Base-by-base conservation (phyloP, 1,139 yeast species). In the Casaregolazyma suthepensis region DNA sequence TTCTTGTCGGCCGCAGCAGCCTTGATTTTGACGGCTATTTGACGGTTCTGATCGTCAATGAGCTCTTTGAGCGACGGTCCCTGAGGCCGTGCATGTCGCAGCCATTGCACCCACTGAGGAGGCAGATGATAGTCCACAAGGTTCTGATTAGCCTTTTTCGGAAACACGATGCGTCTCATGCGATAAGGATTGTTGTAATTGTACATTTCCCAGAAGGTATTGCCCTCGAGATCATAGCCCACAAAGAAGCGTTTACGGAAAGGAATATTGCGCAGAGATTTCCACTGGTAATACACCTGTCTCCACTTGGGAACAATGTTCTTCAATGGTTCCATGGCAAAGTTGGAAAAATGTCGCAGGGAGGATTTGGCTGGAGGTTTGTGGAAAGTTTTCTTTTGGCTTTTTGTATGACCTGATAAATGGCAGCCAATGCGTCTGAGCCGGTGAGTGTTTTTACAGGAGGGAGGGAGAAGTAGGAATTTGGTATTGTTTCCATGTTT, bases 41-140 rank as follows among this genome's bases (percentile, higher is more conserved):
- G 82, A 48, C 96, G 74, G 19, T 72, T 61, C 61, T 80, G 75
- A 60, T 87, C 95, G 2, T 71, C 71, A 3, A 77, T 58, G 47
- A 87, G 74, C 59, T 87, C 95, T 47, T 77, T 75, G 38, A 87
- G 63, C 0, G 82, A 74, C 0, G 96, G 96, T 1, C 83, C 75
- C 1, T 70, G 64, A 1, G 74, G 69, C 51, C 95, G 74, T 1
- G 88, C 82, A 61, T 81, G 74, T 51, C 94, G 69, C 22, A 88
- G 73, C 96, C 96, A 87, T 65, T 85, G 91, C 45, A 80, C 71
- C 95, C 96, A 87, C 63, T 83, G 91, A 1, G 93, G 79, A 6
- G 75, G 74, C n/a, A 76, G 66, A 56, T 72, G 69, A 57, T 74
- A 73, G 52, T 75, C 78, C 12, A 72, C 73, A 46, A 71, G 63